Conservation (phyloP, 805 yeast species). For the Teunomyces pallodes region DNA sequence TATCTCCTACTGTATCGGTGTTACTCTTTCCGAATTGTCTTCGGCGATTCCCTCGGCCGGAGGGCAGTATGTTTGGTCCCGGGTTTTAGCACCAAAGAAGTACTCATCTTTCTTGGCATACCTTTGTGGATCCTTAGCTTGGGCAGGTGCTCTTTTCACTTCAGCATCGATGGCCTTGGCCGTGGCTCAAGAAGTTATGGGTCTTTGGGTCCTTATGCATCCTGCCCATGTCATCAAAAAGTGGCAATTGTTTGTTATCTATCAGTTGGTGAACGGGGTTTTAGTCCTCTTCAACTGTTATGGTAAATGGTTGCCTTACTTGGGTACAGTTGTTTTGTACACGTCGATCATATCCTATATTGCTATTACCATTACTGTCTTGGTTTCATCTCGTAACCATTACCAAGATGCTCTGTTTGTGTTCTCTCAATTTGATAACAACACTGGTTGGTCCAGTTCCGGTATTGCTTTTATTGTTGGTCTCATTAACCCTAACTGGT, state of each 20-base stretch:
- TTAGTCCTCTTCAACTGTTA: slow-evolving; percentile 35
- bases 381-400: slow-evolving; percentile 35
- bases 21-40: slow-evolving; percentile 38
- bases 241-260: slow-evolving; percentile 38
- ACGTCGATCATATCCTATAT: slow-evolving; percentile 32
- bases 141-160: slow-evolving; percentile 44
- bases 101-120: slow-evolving; percentile 38
- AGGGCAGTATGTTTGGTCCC: slow-evolving; percentile 44
- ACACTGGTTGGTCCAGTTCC: slow-evolving; percentile 29
- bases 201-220: slow-evolving; percentile 34
- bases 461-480: slow-evolving; percentile 39
- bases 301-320: slow-evolving; percentile 33
- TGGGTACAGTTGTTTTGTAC: slow-evolving; percentile 36
- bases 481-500: slow-evolving; percentile 38
- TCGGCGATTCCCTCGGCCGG: slow-evolving; percentile 42
- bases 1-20: slow-evolving; percentile 36
- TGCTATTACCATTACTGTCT: slow-evolving; percentile 37
- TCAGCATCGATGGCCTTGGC: slow-evolving; percentile 38
- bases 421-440: slow-evolving; percentile 21
- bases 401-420: slow-evolving; percentile 28
- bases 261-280: slow-evolving; percentile 33
- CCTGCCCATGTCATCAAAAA: slow-evolving; percentile 31
- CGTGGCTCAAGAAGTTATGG: slow-evolving; percentile 35
- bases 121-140: slow-evolving; percentile 39
- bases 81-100: slow-evolving; percentile 37